These are phyloP conservation scores for Pinguiococcus pyrenoidosus DNA, from an alignment of 108 stramenopile species.

Conservation along the genomic window DNA sequence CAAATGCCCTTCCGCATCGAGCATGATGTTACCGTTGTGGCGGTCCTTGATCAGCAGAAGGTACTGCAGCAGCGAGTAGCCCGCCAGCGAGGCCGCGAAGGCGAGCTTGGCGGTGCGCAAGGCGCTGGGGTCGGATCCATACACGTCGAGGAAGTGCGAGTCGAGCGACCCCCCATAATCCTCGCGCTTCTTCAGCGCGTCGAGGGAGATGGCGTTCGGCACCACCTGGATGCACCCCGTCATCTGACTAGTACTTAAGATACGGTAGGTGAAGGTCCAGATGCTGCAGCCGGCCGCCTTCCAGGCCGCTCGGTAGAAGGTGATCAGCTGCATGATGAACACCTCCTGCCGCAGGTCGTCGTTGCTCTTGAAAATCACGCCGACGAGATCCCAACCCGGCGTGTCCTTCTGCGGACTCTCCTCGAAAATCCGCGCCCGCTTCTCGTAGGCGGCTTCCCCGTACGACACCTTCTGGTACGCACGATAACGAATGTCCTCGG, in stretches of 20 bases:
- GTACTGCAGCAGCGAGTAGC: conserved; percentile 76
- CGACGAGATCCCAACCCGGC: conserved; percentile 21
- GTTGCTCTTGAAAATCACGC: conserved; percentile 74
- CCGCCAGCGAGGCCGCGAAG: conserved; percentile 71
- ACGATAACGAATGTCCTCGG: too few species aligned
- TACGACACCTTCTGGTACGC: too few species aligned
- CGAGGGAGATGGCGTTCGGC: conserved; percentile 73
- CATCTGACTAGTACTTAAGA: conserved; percentile 73
- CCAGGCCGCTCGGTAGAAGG: conserved; percentile 86
- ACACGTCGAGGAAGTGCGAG: conserved; percentile 10
- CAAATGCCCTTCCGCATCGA: conserved; percentile 77
- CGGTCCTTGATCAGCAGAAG: conserved; percentile 92
- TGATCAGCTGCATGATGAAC: conserved; percentile 73
- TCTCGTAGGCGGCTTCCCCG: neutral
- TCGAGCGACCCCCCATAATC: conserved; percentile 48
- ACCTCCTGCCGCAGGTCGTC: conserved; percentile 53
- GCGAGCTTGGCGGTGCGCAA: conserved; percentile 77
- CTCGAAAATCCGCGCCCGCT: neutral
- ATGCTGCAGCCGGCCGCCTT: conserved; percentile 60
- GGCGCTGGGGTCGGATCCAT: conserved; percentile 5
- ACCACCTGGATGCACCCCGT: conserved; percentile 86
- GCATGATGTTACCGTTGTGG: conserved; percentile 99
- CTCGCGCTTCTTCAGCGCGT: conserved; percentile 82
- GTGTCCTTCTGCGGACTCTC: neutral
- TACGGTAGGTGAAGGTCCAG: conserved; percentile 89